Evolutionary conservation across 768 basidiomycete genomes (phyloP), one percentile per base, ranked within the genome.

Genomic region (Tulasnella calospora): DNA sequence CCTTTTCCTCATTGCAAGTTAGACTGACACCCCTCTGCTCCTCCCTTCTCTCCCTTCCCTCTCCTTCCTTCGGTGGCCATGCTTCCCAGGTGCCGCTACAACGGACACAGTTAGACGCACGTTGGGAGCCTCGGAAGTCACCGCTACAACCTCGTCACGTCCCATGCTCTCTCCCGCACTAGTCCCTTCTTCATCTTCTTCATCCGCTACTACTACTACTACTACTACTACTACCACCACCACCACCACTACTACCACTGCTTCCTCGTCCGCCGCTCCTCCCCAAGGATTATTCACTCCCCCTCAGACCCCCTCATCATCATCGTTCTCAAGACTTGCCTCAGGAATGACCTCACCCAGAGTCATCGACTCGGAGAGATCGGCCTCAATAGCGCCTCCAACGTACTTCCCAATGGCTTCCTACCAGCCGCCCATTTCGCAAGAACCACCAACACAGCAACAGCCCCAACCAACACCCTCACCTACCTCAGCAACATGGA

Each of bases 61-160:
- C 33, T 27, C 74, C 47, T 61, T 57, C 55, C 74, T 57, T 61
- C 27, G 27, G 61, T 67, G 61, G 61, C 3, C 77, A 41, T 78
- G 35, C 30, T 73, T 51, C 44, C 47, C 71, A 76, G 75, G 75
- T 38, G 38, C 67, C 36, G 36, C 55, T 41, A 76, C 55, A 21
- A 57, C 77, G 38, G 77, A 78, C 71, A 74, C 72, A 41, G 61
- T 79, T 57, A 79, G 71, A 61, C 71, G 71, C 44, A 47, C 78
- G n/a, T 36, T 79, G 36, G 73, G 35, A 35, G 27, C 73, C 51
- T 79, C 78, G 38, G 72, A 74, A 74, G 47, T 74, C 47, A 51
- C 72, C 47, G 35, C 78, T 41, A 44, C 78, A 74, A 47, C 69
- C 41, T 79, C 78, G n/a, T 79, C 78, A 74, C 71, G 72, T 38